A percentile compares a stretch with the other conserved stretches of the same genome.
phyloP scores from a whole-genome alignment of 1,284 basidiomycete species.

The Bondarzewia mesenterica region DNA sequence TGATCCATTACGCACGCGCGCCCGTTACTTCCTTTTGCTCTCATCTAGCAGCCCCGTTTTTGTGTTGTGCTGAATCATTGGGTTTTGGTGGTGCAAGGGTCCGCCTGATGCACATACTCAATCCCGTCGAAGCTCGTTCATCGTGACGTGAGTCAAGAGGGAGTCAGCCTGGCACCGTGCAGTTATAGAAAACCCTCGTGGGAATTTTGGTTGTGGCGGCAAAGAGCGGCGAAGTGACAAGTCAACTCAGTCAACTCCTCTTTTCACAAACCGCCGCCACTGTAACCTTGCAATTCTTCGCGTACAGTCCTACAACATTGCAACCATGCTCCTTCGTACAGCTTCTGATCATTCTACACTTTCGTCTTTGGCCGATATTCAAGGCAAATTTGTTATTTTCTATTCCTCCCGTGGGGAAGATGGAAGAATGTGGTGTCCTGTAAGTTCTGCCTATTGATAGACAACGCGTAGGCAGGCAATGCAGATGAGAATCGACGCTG shows the following conservation, averaged over 20 bases:
- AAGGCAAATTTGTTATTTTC: slow-evolving; percentile 54
- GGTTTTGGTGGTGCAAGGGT: slow-evolving; percentile 1
- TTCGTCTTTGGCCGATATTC: slow-evolving; percentile 21
- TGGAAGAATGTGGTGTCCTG: slow-evolving; percentile 57
- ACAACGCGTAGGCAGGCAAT: no score
- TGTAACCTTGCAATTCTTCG: no score
- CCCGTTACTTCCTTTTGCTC: background rate
- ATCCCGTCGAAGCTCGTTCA: no score
- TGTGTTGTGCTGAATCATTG: slow-evolving; percentile 2
- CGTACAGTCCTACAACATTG: no score
- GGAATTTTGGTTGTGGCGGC: no score
- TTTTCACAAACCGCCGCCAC: no score
- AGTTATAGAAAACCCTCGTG: no score
- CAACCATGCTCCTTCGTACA: slow-evolving; percentile 25
- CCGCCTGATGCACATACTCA: background rate
- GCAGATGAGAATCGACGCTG: background rate
- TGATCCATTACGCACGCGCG: background rate
- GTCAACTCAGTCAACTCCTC: no score
- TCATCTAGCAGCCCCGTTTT: background rate
- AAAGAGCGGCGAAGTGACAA: no score
- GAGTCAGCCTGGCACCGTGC: no score
- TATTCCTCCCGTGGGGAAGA: slow-evolving; percentile 50
- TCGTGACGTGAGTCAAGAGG: no score
- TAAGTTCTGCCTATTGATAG: no score
- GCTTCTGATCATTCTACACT: slow-evolving; percentile 28